Evolutionary conservation across 345 rosid species (phyloP).

Genomic region (Eucalyptus marginata): DNA sequence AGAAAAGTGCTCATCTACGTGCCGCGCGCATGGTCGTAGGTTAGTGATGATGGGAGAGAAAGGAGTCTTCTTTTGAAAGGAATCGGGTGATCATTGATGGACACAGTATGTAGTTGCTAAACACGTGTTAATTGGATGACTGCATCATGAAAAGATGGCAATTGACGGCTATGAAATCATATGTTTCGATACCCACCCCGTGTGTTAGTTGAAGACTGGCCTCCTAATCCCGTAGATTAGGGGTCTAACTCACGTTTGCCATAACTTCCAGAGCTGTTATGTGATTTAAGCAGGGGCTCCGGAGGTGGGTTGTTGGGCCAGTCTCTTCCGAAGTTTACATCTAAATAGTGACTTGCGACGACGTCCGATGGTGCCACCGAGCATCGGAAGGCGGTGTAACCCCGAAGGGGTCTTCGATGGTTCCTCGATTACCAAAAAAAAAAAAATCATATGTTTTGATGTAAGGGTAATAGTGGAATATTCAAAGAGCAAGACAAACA

Average conservation of each 20-base stretch:
- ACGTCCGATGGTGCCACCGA: too few species aligned
- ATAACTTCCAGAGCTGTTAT: fast-evolving
- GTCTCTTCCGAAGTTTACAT: too few species aligned
- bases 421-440: too few species aligned
- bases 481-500: neutral
- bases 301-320: too few species aligned
- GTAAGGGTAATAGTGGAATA: neutral
- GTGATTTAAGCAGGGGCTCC: too few species aligned
- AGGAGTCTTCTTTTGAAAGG: neutral
- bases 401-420: too few species aligned
- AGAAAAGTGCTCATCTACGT: neutral
- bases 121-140: neutral
- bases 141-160: neutral
- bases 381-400: too few species aligned
- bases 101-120: neutral
- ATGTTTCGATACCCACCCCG: neutral
- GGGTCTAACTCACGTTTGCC: too few species aligned
- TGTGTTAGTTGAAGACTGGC: fast-evolving
- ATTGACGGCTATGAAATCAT: neutral
- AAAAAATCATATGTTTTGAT: neutral
- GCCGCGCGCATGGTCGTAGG: fast-evolving
- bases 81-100: neutral
- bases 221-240: too few species aligned
- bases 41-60: neutral
- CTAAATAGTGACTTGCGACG: too few species aligned